Base-by-base conservation (phyloP, 2,329 filamentous ascomycete genomes). In the Ceratocystis variospora region DNA sequence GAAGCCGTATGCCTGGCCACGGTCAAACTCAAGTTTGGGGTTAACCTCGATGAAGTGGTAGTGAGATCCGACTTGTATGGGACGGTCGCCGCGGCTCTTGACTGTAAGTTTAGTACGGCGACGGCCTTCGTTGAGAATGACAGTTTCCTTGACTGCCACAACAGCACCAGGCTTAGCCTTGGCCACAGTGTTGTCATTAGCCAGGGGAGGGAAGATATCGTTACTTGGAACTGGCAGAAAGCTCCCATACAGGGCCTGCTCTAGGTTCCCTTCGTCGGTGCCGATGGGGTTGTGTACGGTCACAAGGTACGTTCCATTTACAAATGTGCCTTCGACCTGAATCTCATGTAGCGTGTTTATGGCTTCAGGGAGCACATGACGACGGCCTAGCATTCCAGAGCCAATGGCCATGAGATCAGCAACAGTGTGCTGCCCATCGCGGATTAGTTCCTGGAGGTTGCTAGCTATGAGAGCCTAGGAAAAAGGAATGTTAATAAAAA, bases 11-110 rank as follows among this genome's bases (percentile, higher is more conserved):
- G 91, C 84, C 70, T 84, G 84, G 62, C 84, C 78, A 31, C 93
- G 89, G 76, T 97, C 93, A 74, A 97, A 97, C 69, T 89, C 84
- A 63, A 97, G 81, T 74, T 89, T 84, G 0, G 91, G 89, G 75
- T 97, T 97, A n/a, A 86, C 88, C 78, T 97, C 93, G 72, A 96
- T 85, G 74, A 97, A 96, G 76, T 96, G 93, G 75, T 96, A 97
- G 76, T 97, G 93, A 41, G 90, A 96, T 41, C 93, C 93, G 68
- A 92, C 88, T 80, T 96, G 92, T 68, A 96, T 88, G 0, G 93
- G 93, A 41, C 93, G 80, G 75, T 97, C 93, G 5, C 93, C 93
- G 71, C 83, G 89, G 75, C 89, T 96, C 69, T 87, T 91, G 50
- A 97, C 89, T 73, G 80, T 85, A 48, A 97, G 77, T 68, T 77